Conservation (phyloP, 2,329 filamentous ascomycete genomes). For the Proliferodiscus dingleyae region DNA sequence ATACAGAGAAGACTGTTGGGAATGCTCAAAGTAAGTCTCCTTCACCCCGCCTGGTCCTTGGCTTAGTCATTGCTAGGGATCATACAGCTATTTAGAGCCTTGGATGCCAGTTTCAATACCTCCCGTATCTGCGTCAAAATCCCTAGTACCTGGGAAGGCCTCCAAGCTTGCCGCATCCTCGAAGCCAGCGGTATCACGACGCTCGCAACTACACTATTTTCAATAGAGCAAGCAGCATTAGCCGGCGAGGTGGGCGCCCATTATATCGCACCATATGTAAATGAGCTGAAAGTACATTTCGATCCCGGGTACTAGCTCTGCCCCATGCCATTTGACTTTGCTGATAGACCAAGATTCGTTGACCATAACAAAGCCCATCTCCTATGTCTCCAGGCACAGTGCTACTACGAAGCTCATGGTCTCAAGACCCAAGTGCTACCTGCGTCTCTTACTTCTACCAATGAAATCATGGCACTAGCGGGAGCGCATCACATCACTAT, state of each 20-base stretch:
- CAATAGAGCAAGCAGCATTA: slow-evolving; percentile 53
- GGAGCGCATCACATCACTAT: slow-evolving; percentile 57
- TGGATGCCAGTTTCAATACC: slow-evolving; percentile 41
- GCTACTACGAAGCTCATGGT: slow-evolving; percentile 42
- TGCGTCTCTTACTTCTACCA: slow-evolving; percentile 51
- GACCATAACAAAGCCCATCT: slow-evolving; percentile 40
- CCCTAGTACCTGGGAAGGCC: slow-evolving; percentile 57
- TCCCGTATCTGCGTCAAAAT: slow-evolving; percentile 58
- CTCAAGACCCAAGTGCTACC: slow-evolving; percentile 48
- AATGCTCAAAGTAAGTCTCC: slow-evolving; percentile 45
- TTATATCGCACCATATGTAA: slow-evolving; percentile 63
- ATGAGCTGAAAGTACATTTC: slow-evolving; percentile 60
- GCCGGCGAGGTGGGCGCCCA: slow-evolving; percentile 53
- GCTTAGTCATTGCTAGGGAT: slow-evolving; percentile 39
- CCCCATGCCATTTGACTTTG: background rate
- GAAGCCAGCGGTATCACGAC: slow-evolving; percentile 51
- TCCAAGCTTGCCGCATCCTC: slow-evolving; percentile 52
- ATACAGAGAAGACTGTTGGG: slow-evolving; percentile 42
- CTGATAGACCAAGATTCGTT: slow-evolving; percentile 36
- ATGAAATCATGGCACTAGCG: slow-evolving; percentile 54
- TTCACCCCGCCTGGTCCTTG: background rate
- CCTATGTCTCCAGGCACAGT: slow-evolving; percentile 44
- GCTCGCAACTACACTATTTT: slow-evolving; percentile 59
- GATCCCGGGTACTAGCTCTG: slow-evolving; percentile 38
- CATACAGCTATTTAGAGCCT: slow-evolving; percentile 40